phyloP scores from a whole-genome alignment of 495 filamentous ascomycete species.

The Aspergillus diversus region DNA sequence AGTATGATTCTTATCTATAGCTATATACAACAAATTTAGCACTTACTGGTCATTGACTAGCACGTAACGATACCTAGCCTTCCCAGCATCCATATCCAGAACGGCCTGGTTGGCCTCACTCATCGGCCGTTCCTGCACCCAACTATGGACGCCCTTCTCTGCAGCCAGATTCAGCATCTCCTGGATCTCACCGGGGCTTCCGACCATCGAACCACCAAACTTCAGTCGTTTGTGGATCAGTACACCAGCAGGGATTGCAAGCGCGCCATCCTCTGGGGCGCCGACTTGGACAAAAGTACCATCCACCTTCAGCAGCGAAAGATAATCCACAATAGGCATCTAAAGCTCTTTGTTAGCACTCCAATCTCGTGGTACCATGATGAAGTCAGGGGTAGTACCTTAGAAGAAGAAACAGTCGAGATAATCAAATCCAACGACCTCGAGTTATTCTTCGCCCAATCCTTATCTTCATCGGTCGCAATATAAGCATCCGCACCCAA shows the following conservation, averaged over 20 bases:
- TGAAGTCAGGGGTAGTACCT: conserved; percentile 27
- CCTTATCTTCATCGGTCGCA: conserved; percentile 71
- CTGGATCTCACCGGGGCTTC: conserved; percentile 66
- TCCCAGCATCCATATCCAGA: conserved; percentile 63
- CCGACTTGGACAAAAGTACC: conserved; percentile 78
- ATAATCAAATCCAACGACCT: conserved; percentile 71
- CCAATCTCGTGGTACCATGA: no score
- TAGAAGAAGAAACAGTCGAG: conserved; percentile 66
- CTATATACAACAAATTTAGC: background rate
- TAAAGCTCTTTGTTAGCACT: background rate
- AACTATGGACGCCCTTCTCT: conserved; percentile 66
- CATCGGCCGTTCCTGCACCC: conserved; percentile 66
- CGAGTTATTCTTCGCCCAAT: conserved; percentile 65
- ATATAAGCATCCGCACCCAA: conserved; percentile 63
- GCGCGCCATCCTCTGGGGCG: conserved; percentile 59
- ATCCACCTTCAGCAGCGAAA: conserved; percentile 62
- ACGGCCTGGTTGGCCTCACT: conserved; percentile 69
- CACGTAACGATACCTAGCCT: conserved; percentile 71
- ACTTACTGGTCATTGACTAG: background rate
- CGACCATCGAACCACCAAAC: conserved; percentile 67
- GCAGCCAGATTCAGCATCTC: conserved; percentile 77
- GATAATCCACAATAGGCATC: conserved; percentile 70
- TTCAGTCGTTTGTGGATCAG: conserved; percentile 60
- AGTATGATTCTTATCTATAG: background rate
- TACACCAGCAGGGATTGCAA: conserved; percentile 57